Evolutionary conservation across 331 rosid genomes (phyloP).

Genomic region (Malus hybrid): DNA sequence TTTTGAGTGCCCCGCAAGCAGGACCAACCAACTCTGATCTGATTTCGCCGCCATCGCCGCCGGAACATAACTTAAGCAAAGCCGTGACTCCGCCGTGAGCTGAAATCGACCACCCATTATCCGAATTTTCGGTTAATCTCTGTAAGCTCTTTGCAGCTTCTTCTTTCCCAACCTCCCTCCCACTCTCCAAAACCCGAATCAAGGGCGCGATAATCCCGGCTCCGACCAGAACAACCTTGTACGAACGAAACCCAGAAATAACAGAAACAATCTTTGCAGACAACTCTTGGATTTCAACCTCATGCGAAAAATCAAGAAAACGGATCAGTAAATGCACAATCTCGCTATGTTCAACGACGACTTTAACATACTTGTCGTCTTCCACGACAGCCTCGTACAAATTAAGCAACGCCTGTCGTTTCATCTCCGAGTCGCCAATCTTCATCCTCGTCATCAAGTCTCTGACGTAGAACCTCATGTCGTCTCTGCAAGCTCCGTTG

Average conservation of each 20-base stretch:
- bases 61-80: constrained; percentile 43
- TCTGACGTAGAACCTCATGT: constrained; percentile 71
- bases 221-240: too few species aligned
- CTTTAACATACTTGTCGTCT: constrained; percentile 65
- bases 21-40: constrained; percentile 43
- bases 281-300: constrained; percentile 47
- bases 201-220: too few species aligned
- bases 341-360: constrained; percentile 49
- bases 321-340: constrained; percentile 41
- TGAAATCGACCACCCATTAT: constrained; percentile 69
- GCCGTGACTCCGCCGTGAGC: constrained; percentile 80
- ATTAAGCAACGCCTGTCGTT: constrained; percentile 47
- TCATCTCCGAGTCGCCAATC: constrained; percentile 65
- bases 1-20: constrained; percentile 60
- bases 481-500: constrained; percentile 68
- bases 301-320: constrained; percentile 45
- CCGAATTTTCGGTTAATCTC: constrained; percentile 49
- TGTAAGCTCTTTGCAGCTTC: constrained; percentile 41
- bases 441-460: constrained; percentile 75
- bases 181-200: too few species aligned
- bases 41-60: constrained; percentile 14
- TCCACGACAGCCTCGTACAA: constrained; percentile 39
- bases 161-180: constrained; percentile 11
- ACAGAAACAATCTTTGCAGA: constrained; percentile 29
- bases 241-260: too few species aligned